Evolutionary conservation across 495 filamentous ascomycete genomes (phyloP), one percentile per base, ranked within the genome.

Genomic region (Aspergillus wentii): DNA sequence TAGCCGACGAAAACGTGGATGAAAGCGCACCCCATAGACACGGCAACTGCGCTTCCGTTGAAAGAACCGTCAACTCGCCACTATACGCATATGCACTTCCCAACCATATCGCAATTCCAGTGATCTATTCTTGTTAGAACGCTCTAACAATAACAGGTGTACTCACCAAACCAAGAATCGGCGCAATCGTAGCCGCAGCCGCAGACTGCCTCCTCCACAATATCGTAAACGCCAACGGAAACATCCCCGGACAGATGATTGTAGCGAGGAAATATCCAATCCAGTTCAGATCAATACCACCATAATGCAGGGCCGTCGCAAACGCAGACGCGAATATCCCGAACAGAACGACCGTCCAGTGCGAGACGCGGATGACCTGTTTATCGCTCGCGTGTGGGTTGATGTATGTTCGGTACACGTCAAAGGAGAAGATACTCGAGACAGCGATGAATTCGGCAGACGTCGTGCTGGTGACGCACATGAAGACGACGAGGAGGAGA

Each of bases 351-450:
- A 68, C 62, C 7, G 56, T 51, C 8, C 65, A 18, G 29, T 68
- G 64, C 26, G 57, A 61, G 18, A 64, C 58, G 3, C 39, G 43
- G 2, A 68, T 50, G n/a, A 68, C 49, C 7, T 51, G 42, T 16
- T 55, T 56, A 42, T 65, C 62, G 0, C 49, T 50, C 2, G 58
- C 64, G 8, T 54, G 41, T 0, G 64, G 64, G 40, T 78, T 76
- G 52, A 76, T 46, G 49, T 78, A 77, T 14, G 72, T 75, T 47
- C 76, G 71, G 49, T 71, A 78, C 25, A 68, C 20, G 31, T 68
- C 64, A 23, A 64, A 68, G 7, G 64, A 62, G 17, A 68, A 45
- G 26, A 71, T 71, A 34, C 62, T 67, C 52, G 61, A 64, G 45
- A 71, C 68, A 1, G 68, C 68, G 22, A 71, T 69, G 57, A 71